Evolutionary conservation across 1,284 basidiomycete species (phyloP).

Genomic region (Ceratobasidium sp.): DNA sequence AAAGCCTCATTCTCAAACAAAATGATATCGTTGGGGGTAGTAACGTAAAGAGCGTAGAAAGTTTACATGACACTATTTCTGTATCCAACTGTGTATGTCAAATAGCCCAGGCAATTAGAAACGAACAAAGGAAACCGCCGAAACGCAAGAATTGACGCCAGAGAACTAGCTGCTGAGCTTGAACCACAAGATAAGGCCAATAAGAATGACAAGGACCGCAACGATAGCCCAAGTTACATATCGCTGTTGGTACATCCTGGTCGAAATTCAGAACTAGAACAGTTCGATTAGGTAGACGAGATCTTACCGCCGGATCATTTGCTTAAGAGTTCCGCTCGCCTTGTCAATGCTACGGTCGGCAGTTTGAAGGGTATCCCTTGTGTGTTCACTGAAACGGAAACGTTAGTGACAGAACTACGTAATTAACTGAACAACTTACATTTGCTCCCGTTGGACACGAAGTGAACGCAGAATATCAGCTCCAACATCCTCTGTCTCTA

Average conservation of each 20-base stretch:
- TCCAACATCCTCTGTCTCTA: conserved; percentile 97
- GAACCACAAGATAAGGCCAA: conserved; percentile 46
- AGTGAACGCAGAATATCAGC: conserved; percentile 91
- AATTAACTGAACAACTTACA: conserved; percentile 54
- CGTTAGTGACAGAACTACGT: background rate
- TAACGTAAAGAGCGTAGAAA: conserved; percentile 27
- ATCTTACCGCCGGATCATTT: conserved; percentile 68
- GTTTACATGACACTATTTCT: conserved; percentile 20
- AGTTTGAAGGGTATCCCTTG: conserved; percentile 81
- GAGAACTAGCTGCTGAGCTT: conserved; percentile 45
- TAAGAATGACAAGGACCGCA: conserved; percentile 45
- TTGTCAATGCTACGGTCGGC: conserved; percentile 66
- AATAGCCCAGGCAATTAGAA: conserved; percentile 7
- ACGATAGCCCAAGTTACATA: conserved; percentile 46
- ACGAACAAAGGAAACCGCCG: background rate
- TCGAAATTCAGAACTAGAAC: background rate
- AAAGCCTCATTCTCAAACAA: background rate
- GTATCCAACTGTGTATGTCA: conserved; percentile 9
- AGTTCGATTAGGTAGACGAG: background rate
- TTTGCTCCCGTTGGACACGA: conserved; percentile 91
- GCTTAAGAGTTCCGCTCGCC: conserved; percentile 65
- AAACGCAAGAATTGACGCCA: background rate
- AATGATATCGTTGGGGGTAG: conserved; percentile 8
- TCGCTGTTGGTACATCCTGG: conserved; percentile 48
- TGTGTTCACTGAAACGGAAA: conserved; percentile 67